A percentile compares a stretch with the other conserved stretches of the same genome.
Evolutionary conservation across 2,329 filamentous ascomycete genomes (phyloP).

Genomic region (Cladosporium colombiae): DNA sequence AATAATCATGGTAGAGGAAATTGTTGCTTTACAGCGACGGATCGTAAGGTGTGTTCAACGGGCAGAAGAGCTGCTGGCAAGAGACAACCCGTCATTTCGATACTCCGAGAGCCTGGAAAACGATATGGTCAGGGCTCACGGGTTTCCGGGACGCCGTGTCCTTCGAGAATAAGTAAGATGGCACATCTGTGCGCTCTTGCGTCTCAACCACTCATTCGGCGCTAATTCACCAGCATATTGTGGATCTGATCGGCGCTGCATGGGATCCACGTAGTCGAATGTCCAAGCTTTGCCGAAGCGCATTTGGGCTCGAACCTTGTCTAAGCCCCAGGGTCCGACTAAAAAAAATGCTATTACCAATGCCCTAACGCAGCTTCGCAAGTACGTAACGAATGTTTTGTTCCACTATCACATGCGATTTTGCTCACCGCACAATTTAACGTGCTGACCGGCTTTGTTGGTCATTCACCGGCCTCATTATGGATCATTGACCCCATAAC

Average conservation of each 20-base stretch:
- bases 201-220: not conserved
- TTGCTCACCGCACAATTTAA: not conserved
- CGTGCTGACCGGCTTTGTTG: not conserved
- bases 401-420: not conserved
- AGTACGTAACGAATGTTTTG: not conserved
- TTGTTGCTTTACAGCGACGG: no score
- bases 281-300: not conserved
- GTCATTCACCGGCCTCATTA: not conserved
- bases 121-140: not conserved
- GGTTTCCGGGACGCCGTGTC: not conserved
- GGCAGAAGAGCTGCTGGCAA: no score
- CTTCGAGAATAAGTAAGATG: not conserved
- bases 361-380: not conserved
- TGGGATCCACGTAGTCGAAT: not conserved
- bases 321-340: not conserved
- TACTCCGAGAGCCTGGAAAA: not conserved
- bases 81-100: no score
- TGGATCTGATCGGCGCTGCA: not conserved
- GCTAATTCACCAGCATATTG: not conserved
- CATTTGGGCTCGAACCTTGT: not conserved
- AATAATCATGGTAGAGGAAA: not conserved
- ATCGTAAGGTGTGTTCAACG: no score
- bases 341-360: not conserved
- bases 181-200: not conserved
- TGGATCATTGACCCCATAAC: not conserved